Base-by-base conservation (phyloP, 768 basidiomycete genomes). In the Podaxis carcinomalis region DNA sequence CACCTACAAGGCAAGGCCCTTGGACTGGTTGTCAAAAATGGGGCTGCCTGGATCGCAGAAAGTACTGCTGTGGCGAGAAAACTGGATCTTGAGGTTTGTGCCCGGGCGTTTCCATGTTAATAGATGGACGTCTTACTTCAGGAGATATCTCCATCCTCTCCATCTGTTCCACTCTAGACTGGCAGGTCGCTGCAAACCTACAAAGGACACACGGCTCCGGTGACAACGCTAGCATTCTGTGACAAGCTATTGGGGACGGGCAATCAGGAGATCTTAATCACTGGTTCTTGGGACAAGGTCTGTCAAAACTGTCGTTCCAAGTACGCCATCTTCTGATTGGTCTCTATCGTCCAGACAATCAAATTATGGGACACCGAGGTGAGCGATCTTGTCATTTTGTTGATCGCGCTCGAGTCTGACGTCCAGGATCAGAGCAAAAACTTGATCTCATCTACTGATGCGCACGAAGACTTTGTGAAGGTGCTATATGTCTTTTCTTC, bases 221-320 rank as follows among this genome's bases (percentile, higher is more conserved):
- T 95, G 51, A 95, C 95, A 2, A 85, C 82, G 36, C 75, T 99
- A 35, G 85, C 86, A 5, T 89, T 98, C 67, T 82, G 75, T 64
- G 77, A 84, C 64, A 76, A 72, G 58, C 65, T 57, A 14, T 62
- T 66, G 25, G 75, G 77, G 10, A 74, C 77, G 39, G 75, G 72
- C 13, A 75, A 80, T 59, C 73, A 70, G 11, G 77, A 79, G 63
- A 70, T 90, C 6, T 74, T 99, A 39, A 82, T 98, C 64, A 93
- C 92, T 47, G 95, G 92, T 21, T 95, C 95, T 50, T 99, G 97
- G 97, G 97, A 99, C 71, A 88, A 85, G 74, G 92, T 85, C 64
- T 64, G 64, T 64, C 36, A 32, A 37, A 19, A 16, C 25, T 25
- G 47, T 23, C 21, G 23, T 42, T 49, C 54, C 37, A 27, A 36